Percentiles rank a stretch among this genome's conserved stretches.
phyloP scores from a whole-genome alignment of 257 asterid genomes.

The Forsythia suspensa region DNA sequence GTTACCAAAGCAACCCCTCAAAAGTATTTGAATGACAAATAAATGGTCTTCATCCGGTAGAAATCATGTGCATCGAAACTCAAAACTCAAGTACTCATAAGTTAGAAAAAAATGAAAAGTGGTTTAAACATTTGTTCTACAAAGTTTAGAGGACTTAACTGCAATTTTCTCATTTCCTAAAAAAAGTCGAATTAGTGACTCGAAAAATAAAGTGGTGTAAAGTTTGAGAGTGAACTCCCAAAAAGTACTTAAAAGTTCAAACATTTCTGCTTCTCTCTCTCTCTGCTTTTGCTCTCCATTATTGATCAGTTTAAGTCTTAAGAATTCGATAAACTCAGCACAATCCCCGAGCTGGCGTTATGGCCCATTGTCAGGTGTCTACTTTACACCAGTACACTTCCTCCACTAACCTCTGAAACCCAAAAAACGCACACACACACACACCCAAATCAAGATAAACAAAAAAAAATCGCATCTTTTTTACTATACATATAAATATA shows the following conservation, averaged over 20 bases:
- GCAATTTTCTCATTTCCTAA: not conserved
- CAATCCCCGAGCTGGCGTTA: slow-evolving; percentile 36
- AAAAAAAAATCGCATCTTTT: not conserved
- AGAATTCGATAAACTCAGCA: not conserved
- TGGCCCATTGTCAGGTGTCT: slow-evolving; percentile 58
- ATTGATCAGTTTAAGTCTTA: not conserved
- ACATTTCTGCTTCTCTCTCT: not conserved
- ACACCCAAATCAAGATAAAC: slow-evolving; percentile 13
- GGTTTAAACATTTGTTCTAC: not conserved
- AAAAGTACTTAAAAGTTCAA: not conserved
- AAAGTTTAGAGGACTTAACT: not conserved
- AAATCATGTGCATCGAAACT: too few relatives aligned
- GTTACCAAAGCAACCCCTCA: too few relatives aligned
- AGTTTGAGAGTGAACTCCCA: not conserved
- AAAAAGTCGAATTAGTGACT: not conserved
- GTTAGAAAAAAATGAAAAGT: too few relatives aligned
- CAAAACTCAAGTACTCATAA: too few relatives aligned
- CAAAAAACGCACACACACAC: slow-evolving; percentile 17
- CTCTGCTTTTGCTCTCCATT: not conserved
- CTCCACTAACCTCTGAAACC: not conserved
- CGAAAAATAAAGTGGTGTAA: not conserved
- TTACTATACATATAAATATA: slow-evolving; percentile 8
- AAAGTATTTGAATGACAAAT: too few relatives aligned
- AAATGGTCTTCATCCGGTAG: too few relatives aligned
- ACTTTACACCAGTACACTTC: slow-evolving; percentile 25